Base-by-base conservation (phyloP, 352 stramenopile species). In the Globisporangium cystogenes region DNA sequence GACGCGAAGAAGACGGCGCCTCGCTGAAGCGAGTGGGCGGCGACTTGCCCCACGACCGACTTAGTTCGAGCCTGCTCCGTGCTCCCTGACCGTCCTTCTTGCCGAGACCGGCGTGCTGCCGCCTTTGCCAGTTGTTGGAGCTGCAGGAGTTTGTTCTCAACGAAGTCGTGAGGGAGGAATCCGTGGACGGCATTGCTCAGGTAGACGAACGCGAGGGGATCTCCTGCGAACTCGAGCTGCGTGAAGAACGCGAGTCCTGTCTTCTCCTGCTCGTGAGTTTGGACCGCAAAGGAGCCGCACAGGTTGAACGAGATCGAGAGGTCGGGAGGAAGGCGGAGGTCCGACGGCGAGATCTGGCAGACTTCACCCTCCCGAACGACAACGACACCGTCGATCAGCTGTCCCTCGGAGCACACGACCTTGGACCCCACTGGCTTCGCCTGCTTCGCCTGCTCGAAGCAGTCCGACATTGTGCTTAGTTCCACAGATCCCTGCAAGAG, bases 1-100 rank as follows among this genome's bases (percentile, higher is more conserved):
- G 69, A 77, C 26, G 70, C 70, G 44, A 67, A 72, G 53, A 85
- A 81, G 53, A 72, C 79, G 5, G 68, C 70, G 1, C 73, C 76
- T 21, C 74, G 67, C 3, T 51, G 68, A 36, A 81, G 44, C 6
- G 68, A 49, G 15, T 55, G 51, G 1, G 68, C 71, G 4, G 66
- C 59, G 3, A 62, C 37, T 21, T 11, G 49, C 15, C 11, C 31
- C 2, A 16, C 27, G 4, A 40, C 3, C 8, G 53, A 8, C 20
- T 60, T 33, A 15, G 50, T 51, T n/a, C 29, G 50, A 4, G 27
- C 2, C 4, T 6, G 20, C 23, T 33, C 24, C 1, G 11, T 10
- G 42, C 23, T 12, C 18, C 7, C 8, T 18, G 23, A 12, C 1
- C 15, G 21, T 18, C n/a, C 5, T 36, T 50, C 21, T 1, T 44